phyloP scores from a whole-genome alignment of 2,329 filamentous ascomycete species.

The Phaeosphaeria sp. region DNA sequence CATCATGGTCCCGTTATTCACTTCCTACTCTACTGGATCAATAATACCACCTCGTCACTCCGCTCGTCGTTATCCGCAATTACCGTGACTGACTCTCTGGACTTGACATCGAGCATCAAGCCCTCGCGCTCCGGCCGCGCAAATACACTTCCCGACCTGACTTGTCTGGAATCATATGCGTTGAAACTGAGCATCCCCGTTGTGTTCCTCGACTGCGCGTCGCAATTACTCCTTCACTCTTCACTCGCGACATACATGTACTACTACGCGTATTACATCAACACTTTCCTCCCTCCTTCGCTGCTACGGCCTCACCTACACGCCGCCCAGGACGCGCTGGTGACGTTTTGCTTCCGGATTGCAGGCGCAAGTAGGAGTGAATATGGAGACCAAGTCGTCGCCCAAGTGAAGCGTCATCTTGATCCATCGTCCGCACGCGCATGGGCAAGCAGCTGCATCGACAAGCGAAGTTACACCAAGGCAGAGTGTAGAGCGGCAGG shows the following conservation, averaged over 20 bases:
- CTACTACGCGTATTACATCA: constrained; percentile 41
- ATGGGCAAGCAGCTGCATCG: constrained; percentile 35
- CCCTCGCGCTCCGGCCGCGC: constrained; percentile 26
- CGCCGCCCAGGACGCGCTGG: constrained; percentile 34
- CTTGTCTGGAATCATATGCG: constrained; percentile 31
- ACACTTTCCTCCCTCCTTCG: constrained; percentile 31
- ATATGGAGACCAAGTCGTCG: constrained; percentile 27
- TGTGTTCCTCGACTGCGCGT: constrained; percentile 35
- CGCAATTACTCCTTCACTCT: constrained; percentile 27
- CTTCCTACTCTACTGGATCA: constrained; percentile 38
- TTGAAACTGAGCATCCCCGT: constrained; percentile 32
- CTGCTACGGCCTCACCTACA: constrained; percentile 28
- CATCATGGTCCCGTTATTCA: constrained; percentile 41
- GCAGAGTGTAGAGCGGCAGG: constrained; percentile 23
- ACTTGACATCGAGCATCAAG: constrained; percentile 21
- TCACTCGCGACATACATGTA: constrained; percentile 38
- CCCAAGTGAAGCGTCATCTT: constrained; percentile 33
- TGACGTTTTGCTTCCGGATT: constrained; percentile 37
- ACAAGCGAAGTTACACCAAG: constrained; percentile 28
- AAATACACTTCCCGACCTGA: constrained; percentile 31
- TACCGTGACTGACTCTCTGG: constrained; percentile 32
- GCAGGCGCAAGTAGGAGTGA: constrained; percentile 25
- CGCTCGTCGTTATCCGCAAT: constrained; percentile 30
- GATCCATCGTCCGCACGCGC: constrained; percentile 16
- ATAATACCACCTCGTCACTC: constrained; percentile 29